phyloP scores from a whole-genome alignment of 495 filamentous ascomycete genomes.

The Apodospora peruviana region DNA sequence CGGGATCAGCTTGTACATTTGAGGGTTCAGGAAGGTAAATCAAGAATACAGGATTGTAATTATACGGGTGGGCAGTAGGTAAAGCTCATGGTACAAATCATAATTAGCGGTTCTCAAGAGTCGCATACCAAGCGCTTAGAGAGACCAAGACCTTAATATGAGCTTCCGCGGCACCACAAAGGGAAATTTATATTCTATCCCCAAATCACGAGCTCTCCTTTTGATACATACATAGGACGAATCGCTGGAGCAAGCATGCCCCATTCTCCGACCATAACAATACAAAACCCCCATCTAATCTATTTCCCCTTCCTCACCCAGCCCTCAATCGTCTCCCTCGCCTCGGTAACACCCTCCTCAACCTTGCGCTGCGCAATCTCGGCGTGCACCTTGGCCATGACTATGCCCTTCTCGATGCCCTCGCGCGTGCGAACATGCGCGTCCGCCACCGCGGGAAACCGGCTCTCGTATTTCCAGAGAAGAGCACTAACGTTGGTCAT shows the following conservation, averaged over 20 bases:
- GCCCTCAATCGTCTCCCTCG: constrained; percentile 69
- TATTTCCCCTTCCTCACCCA: constrained; percentile 86
- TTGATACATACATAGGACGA: constrained; percentile 16
- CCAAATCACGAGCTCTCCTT: constrained; percentile 5
- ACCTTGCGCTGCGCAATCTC: constrained; percentile 64
- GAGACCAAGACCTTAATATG: too few relatives aligned
- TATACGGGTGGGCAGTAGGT: neutral
- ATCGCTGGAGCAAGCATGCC: neutral
- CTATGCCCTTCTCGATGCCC: constrained; percentile 60
- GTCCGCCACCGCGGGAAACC: constrained; percentile 70
- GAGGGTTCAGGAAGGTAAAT: neutral
- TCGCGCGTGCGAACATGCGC: constrained; percentile 64
- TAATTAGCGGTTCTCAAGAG: too few relatives aligned
- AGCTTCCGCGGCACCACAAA: too few relatives aligned
- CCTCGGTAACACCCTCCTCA: constrained; percentile 68
- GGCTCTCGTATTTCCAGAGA: constrained; percentile 84
- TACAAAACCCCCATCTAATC: too few relatives aligned
- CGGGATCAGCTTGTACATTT: neutral
- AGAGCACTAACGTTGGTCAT: constrained; percentile 81
- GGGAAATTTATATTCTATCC: constrained; percentile 21
- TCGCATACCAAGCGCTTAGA: too few relatives aligned
- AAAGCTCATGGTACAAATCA: constrained; percentile 1
- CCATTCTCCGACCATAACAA: too few relatives aligned
- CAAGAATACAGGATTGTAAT: too few relatives aligned
- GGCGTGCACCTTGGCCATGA: constrained; percentile 65